These are phyloP conservation scores for Tephrocybe sp. DNA, from an alignment of 768 basidiomycete genomes.

Conservation along the genomic window DNA sequence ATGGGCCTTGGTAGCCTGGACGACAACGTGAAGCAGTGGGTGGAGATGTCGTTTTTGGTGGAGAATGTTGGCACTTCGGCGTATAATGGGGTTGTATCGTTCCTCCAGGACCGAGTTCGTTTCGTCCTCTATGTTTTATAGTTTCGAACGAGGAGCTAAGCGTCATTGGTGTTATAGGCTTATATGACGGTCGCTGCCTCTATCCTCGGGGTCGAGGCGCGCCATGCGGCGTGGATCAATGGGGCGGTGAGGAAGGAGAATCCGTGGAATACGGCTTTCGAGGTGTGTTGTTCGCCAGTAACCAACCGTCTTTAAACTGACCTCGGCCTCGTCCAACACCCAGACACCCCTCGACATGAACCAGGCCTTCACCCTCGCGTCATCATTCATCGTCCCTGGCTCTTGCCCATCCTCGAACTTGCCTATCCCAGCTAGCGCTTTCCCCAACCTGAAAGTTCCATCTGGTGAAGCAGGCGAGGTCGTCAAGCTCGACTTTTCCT, in stretches of 20 bases:
- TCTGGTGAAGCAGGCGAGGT: conserved; percentile 13
- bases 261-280: conserved; percentile 61
- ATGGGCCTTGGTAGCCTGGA: conserved; percentile 34
- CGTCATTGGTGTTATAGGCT: conserved; percentile 28
- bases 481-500: conserved; percentile 9
- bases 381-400: conserved; percentile 40
- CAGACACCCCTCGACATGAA: conserved; percentile 41
- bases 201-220: conserved; percentile 60
- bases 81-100: conserved; percentile 55
- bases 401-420: conserved; percentile 54
- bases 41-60: conserved; percentile 47
- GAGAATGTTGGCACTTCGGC: conserved; percentile 59
- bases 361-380: conserved; percentile 40
- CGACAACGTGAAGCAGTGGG: conserved; percentile 46
- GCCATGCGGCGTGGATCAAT: conserved; percentile 65
- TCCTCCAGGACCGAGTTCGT: conserved; percentile 40
- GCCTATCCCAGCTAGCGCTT: conserved; percentile 43
- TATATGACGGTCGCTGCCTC: conserved; percentile 55
- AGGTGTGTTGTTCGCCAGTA: conserved; percentile 32
- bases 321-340: background rate
- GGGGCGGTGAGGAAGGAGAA: conserved; percentile 45
- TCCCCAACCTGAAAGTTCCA: conserved; percentile 40
- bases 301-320: background rate
- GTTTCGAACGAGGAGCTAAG: too few species aligned
- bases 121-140: too few species aligned